Base-by-base conservation (phyloP, 164 flowering plant genomes). In the Nymphaea thermarum region DNA sequence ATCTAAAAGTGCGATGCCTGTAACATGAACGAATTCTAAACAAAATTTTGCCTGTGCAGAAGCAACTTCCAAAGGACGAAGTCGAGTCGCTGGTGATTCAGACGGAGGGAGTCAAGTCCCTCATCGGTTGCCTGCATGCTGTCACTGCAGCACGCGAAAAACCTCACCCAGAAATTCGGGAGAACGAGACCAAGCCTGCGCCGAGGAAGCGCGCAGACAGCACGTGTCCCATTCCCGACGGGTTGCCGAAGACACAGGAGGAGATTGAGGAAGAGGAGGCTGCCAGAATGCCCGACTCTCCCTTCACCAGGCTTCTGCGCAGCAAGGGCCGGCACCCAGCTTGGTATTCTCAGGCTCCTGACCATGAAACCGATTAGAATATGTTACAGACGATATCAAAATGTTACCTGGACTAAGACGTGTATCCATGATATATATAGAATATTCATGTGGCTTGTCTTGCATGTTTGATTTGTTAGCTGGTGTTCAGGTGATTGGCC, bases 241-340 rank as follows among this genome's bases (percentile, higher is more conserved):
- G 96, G 43, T 66, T 93, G 76, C 98, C 97, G 0, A 91, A 86
- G 67, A 70, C 85, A 0, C 44, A 17, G 25, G 83, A 82, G 63
- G 98, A 91, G 74, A 11, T 91, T 6, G 91, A 87, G 65, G 98
- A 93, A 71, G 98, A 93, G 74, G 96, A 91, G 77, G 70, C 68
- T 10, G 82, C 71, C 4, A 84, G 77, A 75, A 84, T 91, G 97
- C 90, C 90, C 0, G 98, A 93, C 66, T 93, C 97, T 6, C 80
- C 90, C 0, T 85, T 61, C 78, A 91, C 98, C 1, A 83, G 89
- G 43, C 70, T 93, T 71, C 89, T 93, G 16, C 81, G 97, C 77
- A 70, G 77, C 62, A 91, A 64, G 61, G 94, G 92, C 4, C 80
- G 45, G 67, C 67, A 57, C 66, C 93, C 96, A 74, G 90, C 91